phyloP scores from a whole-genome alignment of 768 basidiomycete species.

The Stropharia rugosoannulata region DNA sequence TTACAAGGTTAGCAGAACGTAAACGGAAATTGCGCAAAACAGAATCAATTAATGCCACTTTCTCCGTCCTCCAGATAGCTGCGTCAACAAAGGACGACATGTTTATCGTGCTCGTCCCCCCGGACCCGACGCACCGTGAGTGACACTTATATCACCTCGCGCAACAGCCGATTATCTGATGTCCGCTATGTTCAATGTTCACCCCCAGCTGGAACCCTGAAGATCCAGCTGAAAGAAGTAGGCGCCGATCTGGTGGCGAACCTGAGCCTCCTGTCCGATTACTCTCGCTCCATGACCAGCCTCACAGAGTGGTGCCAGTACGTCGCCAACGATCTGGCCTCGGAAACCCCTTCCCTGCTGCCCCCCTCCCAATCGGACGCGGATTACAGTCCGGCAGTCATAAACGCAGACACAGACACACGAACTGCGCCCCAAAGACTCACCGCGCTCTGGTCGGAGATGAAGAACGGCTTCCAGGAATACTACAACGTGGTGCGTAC shows the following conservation, averaged over 20 bases:
- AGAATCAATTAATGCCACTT: too few relatives aligned
- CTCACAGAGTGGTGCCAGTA: conserved; percentile 32
- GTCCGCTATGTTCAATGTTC: not conserved
- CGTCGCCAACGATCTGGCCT: conserved; percentile 26
- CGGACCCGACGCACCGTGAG: conserved; percentile 34
- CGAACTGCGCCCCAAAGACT: not conserved
- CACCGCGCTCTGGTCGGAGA: conserved; percentile 19
- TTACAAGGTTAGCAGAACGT: conserved; percentile 28
- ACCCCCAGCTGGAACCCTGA: conserved; percentile 26
- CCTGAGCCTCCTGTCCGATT: conserved; percentile 31
- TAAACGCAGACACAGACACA: too few relatives aligned
- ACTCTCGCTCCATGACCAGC: conserved; percentile 24
- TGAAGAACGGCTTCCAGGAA: conserved; percentile 23
- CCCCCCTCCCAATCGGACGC: not conserved
- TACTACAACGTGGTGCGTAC: conserved; percentile 29
- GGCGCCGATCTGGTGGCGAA: conserved; percentile 38
- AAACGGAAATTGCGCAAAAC: too few relatives aligned
- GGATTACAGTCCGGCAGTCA: not conserved
- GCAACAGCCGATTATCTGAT: not conserved
- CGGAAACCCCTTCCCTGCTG: conserved; percentile 12
- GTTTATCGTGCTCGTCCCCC: conserved; percentile 30
- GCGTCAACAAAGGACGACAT: conserved; percentile 36
- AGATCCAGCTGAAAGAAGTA: conserved; percentile 34
- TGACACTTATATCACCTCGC: not conserved
- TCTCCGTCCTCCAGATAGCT: conserved; percentile 28